Base-by-base conservation (phyloP, 163 green algal genomes). In the Chloromonas sp. region DNA sequence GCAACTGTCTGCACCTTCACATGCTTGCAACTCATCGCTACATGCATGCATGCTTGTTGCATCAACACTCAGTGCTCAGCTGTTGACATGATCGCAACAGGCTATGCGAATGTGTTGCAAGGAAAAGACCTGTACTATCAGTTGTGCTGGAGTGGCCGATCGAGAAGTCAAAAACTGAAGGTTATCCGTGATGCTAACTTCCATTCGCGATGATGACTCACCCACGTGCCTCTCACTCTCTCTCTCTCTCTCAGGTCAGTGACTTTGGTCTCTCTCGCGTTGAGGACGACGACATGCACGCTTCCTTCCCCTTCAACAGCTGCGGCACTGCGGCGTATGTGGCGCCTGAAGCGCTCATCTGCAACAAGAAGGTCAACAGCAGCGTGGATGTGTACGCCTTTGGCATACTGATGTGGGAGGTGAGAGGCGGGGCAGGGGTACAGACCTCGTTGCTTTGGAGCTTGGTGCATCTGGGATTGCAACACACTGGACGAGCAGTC, bases 361-460 rank as follows among this genome's bases (percentile, higher is more conserved):
- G 85, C 81, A 92, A 89, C 81, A 91, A 92, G 85, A 93, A 93
- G 87, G 90, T 94, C 83, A 94, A 91, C 87, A 89, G 87, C 81
- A 91, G 86, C 70, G 91, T 94, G 76, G 89, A 92, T 60, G 89
- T 93, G 78, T 91, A 89, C 74, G 89, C 90, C 1, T 93, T 92
- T 86, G 90, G 90, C 79, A 89, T 93, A 74, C 86, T 93, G 1
- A 89, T 92, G 86, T 84, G 86, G 90, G 90, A 93, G 87, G 88
- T 14, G 74, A 84, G 81, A 11, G 11, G 79, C 36, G 36, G 36
- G 36, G 36, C 36, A 36, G 36, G 70, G 70, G 11, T 11, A 14
- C 70, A 77, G 11, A 11, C 11, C 70, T n/a, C 14, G 70, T n/a
- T 11, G 70, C 14, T 77, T 11, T 77, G 11, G 14, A 11, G 14